A percentile compares a stretch with the other conserved stretches of the same genome.
phyloP scores from a whole-genome alignment of 805 yeast genomes.

The Wickerhamiella spandovensis region DNA sequence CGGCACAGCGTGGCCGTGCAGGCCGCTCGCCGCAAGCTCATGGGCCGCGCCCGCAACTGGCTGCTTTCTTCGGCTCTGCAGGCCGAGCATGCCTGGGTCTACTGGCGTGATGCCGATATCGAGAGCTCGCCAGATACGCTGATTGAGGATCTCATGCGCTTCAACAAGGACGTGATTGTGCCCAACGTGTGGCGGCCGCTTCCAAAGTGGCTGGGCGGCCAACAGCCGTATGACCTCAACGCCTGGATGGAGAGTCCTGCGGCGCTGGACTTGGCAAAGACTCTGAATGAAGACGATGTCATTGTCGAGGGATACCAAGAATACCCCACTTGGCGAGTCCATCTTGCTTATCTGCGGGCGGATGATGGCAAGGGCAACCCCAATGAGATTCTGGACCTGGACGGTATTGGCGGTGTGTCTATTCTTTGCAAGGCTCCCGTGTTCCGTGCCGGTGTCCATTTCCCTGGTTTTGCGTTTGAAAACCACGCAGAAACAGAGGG shows the following conservation, averaged over 20 bases:
- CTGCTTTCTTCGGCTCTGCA: slow-evolving; percentile 69
- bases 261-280: slow-evolving; percentile 34
- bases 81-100: slow-evolving; percentile 91
- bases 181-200: slow-evolving; percentile 98
- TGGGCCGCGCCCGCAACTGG: slow-evolving; percentile 97
- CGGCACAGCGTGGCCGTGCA: slow-evolving; percentile 94
- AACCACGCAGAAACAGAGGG: slow-evolving; percentile 97
- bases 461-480: slow-evolving; percentile 90
- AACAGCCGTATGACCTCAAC: slow-evolving; percentile 90
- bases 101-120: slow-evolving; percentile 98
- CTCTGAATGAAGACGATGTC: slow-evolving; percentile 79
- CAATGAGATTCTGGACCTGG: slow-evolving; percentile 77
- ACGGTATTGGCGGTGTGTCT: slow-evolving; percentile 95
- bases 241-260: slow-evolving; percentile 88
- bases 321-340: slow-evolving; percentile 96
- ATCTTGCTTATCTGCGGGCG: slow-evolving; percentile 81
- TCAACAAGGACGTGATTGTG: slow-evolving; percentile 80
- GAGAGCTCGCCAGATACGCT: slow-evolving; percentile 77
- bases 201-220: slow-evolving; percentile 77
- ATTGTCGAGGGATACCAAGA: slow-evolving; percentile 98
- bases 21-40: slow-evolving; percentile 84
- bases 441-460: slow-evolving; percentile 76
- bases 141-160: slow-evolving; percentile 85
- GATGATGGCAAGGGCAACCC: slow-evolving; percentile 74
- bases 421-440: slow-evolving; percentile 75